Percentiles rank a stretch among this genome's conserved stretches.
phyloP scores from a whole-genome alignment of 108 stramenopile species.

The Nitzschia palea region DNA sequence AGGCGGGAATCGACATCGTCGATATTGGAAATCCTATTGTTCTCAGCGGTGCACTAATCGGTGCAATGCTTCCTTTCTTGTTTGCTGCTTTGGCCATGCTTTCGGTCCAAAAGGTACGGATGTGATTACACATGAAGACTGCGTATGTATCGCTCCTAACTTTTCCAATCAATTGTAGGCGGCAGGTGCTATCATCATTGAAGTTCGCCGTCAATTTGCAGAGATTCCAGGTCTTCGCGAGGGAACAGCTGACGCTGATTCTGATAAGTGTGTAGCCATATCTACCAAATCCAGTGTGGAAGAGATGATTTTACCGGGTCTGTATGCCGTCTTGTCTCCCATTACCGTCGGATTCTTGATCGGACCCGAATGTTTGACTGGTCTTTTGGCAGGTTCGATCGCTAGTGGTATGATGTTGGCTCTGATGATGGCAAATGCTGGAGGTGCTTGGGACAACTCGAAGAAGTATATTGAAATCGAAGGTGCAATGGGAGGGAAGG shows the following conservation, averaged over 20 bases:
- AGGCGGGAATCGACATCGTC: slow-evolving; percentile 54
- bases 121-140: neutral
- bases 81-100: slow-evolving; percentile 97
- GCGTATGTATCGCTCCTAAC: neutral
- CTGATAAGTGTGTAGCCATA: slow-evolving; percentile 75
- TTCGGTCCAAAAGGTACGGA: slow-evolving; percentile 83
- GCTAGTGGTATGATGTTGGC: slow-evolving; percentile 92
- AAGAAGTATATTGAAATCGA: slow-evolving; percentile 95
- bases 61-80: slow-evolving; percentile 96
- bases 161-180: slow-evolving; percentile 60
- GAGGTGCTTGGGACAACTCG: slow-evolving; percentile 97
- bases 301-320: slow-evolving; percentile 83
- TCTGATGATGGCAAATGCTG: slow-evolving; percentile 94
- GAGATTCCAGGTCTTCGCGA: slow-evolving; percentile 74
- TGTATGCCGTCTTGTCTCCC: slow-evolving; percentile 72
- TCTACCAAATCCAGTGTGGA: slow-evolving; percentile 67
- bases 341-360: slow-evolving; percentile 75
- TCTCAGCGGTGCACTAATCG: slow-evolving; percentile 86
- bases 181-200: slow-evolving; percentile 92
- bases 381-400: slow-evolving; percentile 75
- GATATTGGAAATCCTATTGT: slow-evolving; percentile 86
- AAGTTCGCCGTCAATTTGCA: slow-evolving; percentile 92
- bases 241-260: slow-evolving; percentile 79
- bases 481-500: slow-evolving; percentile 75
- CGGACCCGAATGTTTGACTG: slow-evolving; percentile 74